Conservation (phyloP, 805 yeast genomes). For the Sugiyamaella floridensis region DNA sequence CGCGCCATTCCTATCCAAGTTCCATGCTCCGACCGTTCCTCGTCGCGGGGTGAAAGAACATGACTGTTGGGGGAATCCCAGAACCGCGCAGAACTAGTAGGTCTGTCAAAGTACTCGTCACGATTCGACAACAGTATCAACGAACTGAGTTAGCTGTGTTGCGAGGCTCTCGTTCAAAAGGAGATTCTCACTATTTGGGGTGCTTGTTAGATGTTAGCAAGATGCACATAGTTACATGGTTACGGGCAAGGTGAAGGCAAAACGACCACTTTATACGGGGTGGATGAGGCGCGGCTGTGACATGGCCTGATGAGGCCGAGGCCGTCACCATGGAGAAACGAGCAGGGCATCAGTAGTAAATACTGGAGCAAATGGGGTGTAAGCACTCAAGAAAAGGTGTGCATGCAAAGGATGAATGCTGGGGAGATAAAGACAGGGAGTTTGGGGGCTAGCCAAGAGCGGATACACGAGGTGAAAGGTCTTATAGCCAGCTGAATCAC, state of each 20-base stretch:
- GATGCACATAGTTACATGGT: slow-evolving; percentile 63
- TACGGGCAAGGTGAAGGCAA: not conserved
- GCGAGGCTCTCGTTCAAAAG: not conserved
- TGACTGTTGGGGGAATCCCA: slow-evolving; percentile 30
- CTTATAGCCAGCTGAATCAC: too few species aligned
- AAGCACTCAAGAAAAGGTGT: too few species aligned
- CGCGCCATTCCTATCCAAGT: slow-evolving; percentile 82
- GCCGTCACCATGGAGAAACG: too few species aligned
- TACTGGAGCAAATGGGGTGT: too few species aligned
- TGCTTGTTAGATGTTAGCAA: slow-evolving; percentile 59
- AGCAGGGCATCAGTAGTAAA: too few species aligned
- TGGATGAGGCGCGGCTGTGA: not conserved
- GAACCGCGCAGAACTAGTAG: slow-evolving; percentile 53
- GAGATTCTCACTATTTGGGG: slow-evolving; percentile 47
- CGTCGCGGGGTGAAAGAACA: slow-evolving; percentile 64
- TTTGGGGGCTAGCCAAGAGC: too few species aligned
- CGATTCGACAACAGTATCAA: slow-evolving; percentile 74
- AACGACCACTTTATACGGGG: not conserved
- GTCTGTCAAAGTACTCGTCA: slow-evolving; percentile 75
- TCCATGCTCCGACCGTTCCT: slow-evolving; percentile 68
- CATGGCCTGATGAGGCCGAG: not conserved
- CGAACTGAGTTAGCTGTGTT: slow-evolving; percentile 34
- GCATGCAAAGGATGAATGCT: too few species aligned
- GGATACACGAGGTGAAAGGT: too few species aligned
- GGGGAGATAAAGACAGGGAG: too few species aligned